These are phyloP conservation scores for Trametes cinnabarina DNA, from an alignment of 768 basidiomycete genomes.

Conservation along the genomic window DNA sequence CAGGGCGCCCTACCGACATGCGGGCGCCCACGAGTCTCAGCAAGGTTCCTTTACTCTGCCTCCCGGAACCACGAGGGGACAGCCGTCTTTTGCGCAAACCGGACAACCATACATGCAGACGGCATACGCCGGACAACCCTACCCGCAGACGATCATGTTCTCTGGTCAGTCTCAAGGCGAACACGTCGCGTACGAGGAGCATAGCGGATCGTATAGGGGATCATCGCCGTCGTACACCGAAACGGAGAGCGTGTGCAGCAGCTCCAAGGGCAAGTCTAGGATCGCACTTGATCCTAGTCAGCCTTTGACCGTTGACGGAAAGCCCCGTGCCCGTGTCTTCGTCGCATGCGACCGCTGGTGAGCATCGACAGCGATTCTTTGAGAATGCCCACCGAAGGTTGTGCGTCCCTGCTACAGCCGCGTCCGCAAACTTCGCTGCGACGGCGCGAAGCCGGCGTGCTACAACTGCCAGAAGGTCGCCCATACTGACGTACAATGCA, in stretches of 20 bases:
- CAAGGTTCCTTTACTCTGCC: background rate
- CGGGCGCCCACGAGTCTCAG: background rate
- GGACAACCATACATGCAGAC: too few species aligned
- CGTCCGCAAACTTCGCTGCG: slow-evolving; percentile 18
- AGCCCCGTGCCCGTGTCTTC: slow-evolving; percentile 14
- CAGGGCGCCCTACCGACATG: background rate
- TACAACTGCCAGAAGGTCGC: slow-evolving; percentile 11
- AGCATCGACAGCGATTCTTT: background rate
- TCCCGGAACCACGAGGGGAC: too few species aligned
- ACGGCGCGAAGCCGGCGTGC: slow-evolving; percentile 15
- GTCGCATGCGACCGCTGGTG: slow-evolving; percentile 19
- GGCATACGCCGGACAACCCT: too few species aligned
- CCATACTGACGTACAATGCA: slow-evolving; percentile 1
- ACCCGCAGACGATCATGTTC: background rate
- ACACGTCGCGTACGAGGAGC: background rate
- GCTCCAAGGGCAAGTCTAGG: background rate
- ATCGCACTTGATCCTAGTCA: slow-evolving; percentile 13
- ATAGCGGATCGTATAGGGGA: background rate
- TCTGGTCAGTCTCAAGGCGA: background rate
- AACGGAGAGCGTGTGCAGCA: background rate
- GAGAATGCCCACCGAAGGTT: background rate
- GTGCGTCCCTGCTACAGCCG: background rate
- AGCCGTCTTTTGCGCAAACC: too few species aligned
- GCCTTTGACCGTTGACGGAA: slow-evolving; percentile 15
- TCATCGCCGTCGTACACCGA: slow-evolving; percentile 4